Conservation (phyloP, 768 basidiomycete genomes). For the Mycena amicta region DNA sequence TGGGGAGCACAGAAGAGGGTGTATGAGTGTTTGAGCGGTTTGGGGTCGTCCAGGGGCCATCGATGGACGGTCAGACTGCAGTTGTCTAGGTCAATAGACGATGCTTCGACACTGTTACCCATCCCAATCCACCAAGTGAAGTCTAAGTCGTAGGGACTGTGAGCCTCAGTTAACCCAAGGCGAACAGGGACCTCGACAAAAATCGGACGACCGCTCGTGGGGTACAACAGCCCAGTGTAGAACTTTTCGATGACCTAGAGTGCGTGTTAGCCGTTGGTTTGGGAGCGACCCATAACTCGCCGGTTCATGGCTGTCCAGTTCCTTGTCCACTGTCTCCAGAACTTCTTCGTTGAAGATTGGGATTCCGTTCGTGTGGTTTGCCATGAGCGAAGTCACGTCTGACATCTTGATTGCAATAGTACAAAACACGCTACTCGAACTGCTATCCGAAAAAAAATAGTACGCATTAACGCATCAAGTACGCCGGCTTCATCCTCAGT, state of each 20-base stretch:
- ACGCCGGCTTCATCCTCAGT: too few relatives aligned
- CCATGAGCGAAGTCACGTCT: too few relatives aligned
- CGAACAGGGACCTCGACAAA: background rate
- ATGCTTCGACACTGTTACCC: background rate
- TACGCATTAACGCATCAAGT: too few relatives aligned
- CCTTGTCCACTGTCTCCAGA: background rate
- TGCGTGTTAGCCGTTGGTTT: background rate
- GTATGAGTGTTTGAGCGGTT: background rate
- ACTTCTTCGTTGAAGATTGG: background rate
- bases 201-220: background rate
- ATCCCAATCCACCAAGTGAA: background rate
- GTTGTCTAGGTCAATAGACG: background rate
- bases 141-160: background rate
- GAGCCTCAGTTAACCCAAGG: background rate
- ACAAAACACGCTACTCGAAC: too few relatives aligned
- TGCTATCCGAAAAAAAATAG: too few relatives aligned
- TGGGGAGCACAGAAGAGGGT: background rate
- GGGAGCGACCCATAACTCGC: background rate
- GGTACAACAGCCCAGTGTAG: background rate
- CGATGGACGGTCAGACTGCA: background rate
- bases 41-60: background rate
- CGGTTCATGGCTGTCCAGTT: background rate
- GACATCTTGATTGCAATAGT: too few relatives aligned
- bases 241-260: background rate
- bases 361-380: background rate